Conservation (phyloP, 805 yeast genomes). For the Barnettozyma pratensis region DNA sequence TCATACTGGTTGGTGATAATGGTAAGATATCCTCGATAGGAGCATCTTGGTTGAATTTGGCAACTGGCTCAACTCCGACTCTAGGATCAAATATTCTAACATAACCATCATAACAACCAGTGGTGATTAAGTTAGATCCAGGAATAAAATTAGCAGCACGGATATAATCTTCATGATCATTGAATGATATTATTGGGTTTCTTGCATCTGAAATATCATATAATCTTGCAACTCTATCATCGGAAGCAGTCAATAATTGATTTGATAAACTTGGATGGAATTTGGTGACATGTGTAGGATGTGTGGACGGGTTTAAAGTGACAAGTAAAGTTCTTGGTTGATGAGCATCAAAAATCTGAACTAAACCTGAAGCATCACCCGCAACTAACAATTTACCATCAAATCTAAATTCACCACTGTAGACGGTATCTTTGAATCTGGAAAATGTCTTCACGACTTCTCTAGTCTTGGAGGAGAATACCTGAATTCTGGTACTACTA, state of each 20-base stretch:
- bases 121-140: conserved; percentile 72
- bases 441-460: conserved; percentile 83
- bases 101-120: conserved; percentile 91
- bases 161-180: conserved; percentile 81
- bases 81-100: conserved; percentile 85
- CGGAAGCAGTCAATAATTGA: conserved; percentile 80
- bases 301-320: conserved; percentile 74
- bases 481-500: conserved; percentile 84
- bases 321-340: conserved; percentile 76
- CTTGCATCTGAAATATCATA: conserved; percentile 81
- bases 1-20: conserved; percentile 60
- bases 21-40: conserved; percentile 87
- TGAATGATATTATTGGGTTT: conserved; percentile 66
- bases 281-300: conserved; percentile 90
- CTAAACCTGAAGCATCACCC: conserved; percentile 92
- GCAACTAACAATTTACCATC: conserved; percentile 92
- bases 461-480: conserved; percentile 90
- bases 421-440: conserved; percentile 87
- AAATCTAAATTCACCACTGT: conserved; percentile 82
- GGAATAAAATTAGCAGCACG: conserved; percentile 79
- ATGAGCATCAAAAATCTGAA: conserved; percentile 82
- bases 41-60: conserved; percentile 62
- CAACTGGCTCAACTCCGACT: conserved; percentile 47
- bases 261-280: conserved; percentile 78
- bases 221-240: conserved; percentile 79